Evolutionary conservation across 2,329 filamentous ascomycete genomes (phyloP).

Genomic region (Hypoxylon sp.): DNA sequence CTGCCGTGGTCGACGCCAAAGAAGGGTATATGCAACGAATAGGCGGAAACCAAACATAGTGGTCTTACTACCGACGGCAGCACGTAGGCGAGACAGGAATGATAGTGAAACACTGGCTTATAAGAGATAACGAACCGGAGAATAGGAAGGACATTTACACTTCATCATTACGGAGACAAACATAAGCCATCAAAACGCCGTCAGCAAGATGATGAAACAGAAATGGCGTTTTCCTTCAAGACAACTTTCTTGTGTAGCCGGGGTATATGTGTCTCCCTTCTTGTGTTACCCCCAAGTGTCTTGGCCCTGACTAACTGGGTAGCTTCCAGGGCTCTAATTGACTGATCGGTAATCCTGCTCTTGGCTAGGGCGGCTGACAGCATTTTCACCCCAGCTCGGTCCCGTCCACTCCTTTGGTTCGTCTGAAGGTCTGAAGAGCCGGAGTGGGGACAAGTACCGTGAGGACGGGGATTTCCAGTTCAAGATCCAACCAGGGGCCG

Average conservation of each 20-base stretch:
- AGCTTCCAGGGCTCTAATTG: constrained; percentile 20
- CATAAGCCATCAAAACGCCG: constrained; percentile 4
- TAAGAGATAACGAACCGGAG: constrained; percentile 10
- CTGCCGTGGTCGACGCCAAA: constrained; percentile 2
- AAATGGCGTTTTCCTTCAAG: background rate
- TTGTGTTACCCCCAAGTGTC: constrained; percentile 22
- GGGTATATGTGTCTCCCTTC: background rate
- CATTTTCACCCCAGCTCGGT: constrained; percentile 30
- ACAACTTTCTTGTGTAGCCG: background rate
- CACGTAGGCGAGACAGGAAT: constrained; percentile 5
- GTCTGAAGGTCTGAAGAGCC: background rate
- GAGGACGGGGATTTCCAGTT: constrained; percentile 12
- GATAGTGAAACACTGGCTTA: constrained; percentile 10
- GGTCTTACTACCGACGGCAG: background rate
- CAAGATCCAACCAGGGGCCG: constrained; percentile 3
- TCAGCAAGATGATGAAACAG: constrained; percentile 4
- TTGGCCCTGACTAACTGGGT: constrained; percentile 17
- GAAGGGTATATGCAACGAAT: constrained; percentile 16
- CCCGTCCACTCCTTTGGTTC: background rate
- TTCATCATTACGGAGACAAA: constrained; percentile 1
- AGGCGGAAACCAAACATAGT: background rate
- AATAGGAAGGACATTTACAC: constrained; percentile 6
- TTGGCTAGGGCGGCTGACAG: constrained; percentile 31
- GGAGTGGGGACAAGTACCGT: constrained; percentile 3
- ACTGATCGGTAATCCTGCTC: constrained; percentile 25